Base-by-base conservation (phyloP, 805 yeast genomes). In the Yarrowia sp. region DNA sequence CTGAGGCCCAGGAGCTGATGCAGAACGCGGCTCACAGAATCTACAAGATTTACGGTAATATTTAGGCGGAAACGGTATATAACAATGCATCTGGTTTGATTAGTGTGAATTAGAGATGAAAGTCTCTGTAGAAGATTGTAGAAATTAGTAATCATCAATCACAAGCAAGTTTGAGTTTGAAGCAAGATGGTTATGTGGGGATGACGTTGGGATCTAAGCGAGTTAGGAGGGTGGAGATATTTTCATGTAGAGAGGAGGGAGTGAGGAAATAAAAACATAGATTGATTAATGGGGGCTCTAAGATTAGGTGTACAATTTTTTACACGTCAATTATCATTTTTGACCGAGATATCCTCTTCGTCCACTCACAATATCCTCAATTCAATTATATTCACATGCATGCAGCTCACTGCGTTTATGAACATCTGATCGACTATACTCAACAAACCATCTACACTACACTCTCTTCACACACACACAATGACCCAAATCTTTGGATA, bases 1-100 rank as follows among this genome's bases (percentile, higher is more conserved):
- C n/a, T 2, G 52, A 59, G 35, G 65, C 65, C 2, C 65, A 59
- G 65, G 65, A 45, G 35, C 41, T 32, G 19, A 59, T 59, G 43
- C 52, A 59, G 50, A 32, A 19, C 11, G 52, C 65, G 11, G 65
- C 65, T 3, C 41, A 43, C 16, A n/a, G 65, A 45, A 59, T 59
- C 36, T 59, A 59, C 42, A 59, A 59, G 65, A 59, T 59, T 45
- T 59, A 59, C 42, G 65, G 65, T 12, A 43, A 59, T 19, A 59
- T 59, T 59, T 59, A 59, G 65, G 19, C 46, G n/a, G 16, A 42
- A 5, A 42, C 10, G 46, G 46, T 15, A 42, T n/a, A 50, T 12
- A 52, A 52, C 40, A 52, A 36, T 52, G 56, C 56, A 52, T 52
- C 22, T 48, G 52, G 35, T 49, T 49, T 49, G 38, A 35, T 26